These are phyloP conservation scores for Symbiodinium pilosum DNA, from an alignment of 73 alveolate genomes.

Conservation along the genomic window DNA sequence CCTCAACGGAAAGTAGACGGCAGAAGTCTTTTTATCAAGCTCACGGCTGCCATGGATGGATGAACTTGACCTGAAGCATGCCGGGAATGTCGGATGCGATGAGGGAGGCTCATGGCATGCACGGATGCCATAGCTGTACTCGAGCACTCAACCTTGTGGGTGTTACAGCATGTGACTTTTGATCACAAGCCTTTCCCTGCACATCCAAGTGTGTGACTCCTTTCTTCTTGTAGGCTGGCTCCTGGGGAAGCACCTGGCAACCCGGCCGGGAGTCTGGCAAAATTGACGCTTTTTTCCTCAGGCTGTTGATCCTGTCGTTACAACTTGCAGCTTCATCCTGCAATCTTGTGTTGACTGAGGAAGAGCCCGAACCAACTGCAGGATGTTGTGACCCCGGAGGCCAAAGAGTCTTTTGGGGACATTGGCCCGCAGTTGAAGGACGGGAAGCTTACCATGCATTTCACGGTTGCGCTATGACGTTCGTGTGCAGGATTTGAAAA, in stretches of 20 bases:
- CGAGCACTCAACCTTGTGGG: too few relatives aligned
- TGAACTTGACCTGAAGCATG: constrained; percentile 16
- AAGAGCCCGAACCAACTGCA: constrained; percentile 33
- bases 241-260: constrained; percentile 41
- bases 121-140: too few relatives aligned
- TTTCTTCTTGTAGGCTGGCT: background rate
- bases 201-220: too few relatives aligned
- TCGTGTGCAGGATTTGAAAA: constrained; percentile 21
- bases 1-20: too few relatives aligned
- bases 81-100: constrained; percentile 44
- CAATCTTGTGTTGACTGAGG: background rate
- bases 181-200: background rate
- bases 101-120: constrained; percentile 21
- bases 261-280: background rate
- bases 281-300: too few relatives aligned
- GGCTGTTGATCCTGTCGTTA: too few relatives aligned
- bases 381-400: constrained; percentile 68
- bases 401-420: constrained; percentile 39
- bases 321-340: too few relatives aligned
- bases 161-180: too few relatives aligned
- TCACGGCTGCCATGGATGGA: background rate
- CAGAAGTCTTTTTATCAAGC: too few relatives aligned
- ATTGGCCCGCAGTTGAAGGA: background rate
- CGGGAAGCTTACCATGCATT: too few relatives aligned
- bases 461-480: too few relatives aligned